Conservation (phyloP, 805 yeast genomes). For the Lipomyces yamadae region DNA sequence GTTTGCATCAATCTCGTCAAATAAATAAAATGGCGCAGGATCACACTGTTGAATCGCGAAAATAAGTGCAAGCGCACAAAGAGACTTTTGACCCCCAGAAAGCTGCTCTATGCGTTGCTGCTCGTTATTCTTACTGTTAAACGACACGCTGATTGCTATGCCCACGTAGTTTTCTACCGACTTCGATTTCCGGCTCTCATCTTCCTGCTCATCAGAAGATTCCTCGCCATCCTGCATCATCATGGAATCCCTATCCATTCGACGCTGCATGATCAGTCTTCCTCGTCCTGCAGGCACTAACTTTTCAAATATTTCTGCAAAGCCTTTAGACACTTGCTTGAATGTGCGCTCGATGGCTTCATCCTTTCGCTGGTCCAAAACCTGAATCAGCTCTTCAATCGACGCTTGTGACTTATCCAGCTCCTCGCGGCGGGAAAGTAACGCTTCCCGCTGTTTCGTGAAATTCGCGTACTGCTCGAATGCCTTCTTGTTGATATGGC, state of each 20-base stretch:
- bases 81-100: slow-evolving; percentile 95
- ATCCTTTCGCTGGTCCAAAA: slow-evolving; percentile 76
- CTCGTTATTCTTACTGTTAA: slow-evolving; percentile 83
- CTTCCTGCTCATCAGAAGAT: slow-evolving; percentile 40
- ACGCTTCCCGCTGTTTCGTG: slow-evolving; percentile 69
- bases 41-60: slow-evolving; percentile 93
- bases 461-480: slow-evolving; percentile 79
- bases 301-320: slow-evolving; percentile 73
- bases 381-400: slow-evolving; percentile 70
- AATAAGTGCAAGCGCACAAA: slow-evolving; percentile 94
- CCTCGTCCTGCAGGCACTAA: slow-evolving; percentile 87
- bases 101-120: slow-evolving; percentile 87
- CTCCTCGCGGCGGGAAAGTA: slow-evolving; percentile 68
- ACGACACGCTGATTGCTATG: slow-evolving; percentile 84
- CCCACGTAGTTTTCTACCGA: slow-evolving; percentile 70
- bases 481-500: slow-evolving; percentile 87
- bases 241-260: slow-evolving; percentile 40
- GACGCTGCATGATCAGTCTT: slow-evolving; percentile 64
- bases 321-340: slow-evolving; percentile 72
- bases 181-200: slow-evolving; percentile 36
- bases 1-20: slow-evolving; percentile 97
- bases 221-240: slow-evolving; percentile 38
- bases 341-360: slow-evolving; percentile 82
- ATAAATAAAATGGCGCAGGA: slow-evolving; percentile 95
- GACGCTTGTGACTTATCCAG: slow-evolving; percentile 71